A percentile compares a stretch with the other conserved stretches of the same genome.
Evolutionary conservation across 2,329 filamentous ascomycete species (phyloP).

Genomic region (Pestalotiopsis sp.): DNA sequence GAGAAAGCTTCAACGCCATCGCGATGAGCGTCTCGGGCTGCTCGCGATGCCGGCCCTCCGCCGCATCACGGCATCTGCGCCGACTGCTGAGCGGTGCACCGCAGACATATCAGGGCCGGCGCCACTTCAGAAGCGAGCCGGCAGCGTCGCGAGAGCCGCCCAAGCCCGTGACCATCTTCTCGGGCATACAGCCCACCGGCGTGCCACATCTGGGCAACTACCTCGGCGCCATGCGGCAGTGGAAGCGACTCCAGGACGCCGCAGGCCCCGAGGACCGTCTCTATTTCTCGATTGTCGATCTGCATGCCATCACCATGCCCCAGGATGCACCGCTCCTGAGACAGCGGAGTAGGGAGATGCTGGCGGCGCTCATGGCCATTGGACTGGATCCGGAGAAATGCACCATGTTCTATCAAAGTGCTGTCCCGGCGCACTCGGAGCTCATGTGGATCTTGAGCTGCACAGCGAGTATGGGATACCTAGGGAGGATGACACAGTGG

Average conservation of each 20-base stretch:
- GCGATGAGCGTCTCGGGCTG: constrained; percentile 21
- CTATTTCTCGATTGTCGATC: constrained; percentile 85
- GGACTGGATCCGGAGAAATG: constrained; percentile 78
- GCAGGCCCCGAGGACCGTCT: constrained; percentile 59
- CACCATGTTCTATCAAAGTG: constrained; percentile 80
- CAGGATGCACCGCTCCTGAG: constrained; percentile 64
- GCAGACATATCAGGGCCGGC: not conserved
- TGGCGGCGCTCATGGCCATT: constrained; percentile 80
- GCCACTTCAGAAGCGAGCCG: not conserved
- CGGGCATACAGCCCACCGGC: constrained; percentile 94
- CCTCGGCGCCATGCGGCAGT: constrained; percentile 82
- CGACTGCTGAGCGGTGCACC: not conserved
- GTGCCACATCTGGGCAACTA: constrained; percentile 96
- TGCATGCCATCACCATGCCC: constrained; percentile 86
- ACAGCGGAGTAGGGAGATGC: constrained; percentile 67
- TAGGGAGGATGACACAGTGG: constrained; percentile 99
- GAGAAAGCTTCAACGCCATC: not conserved
- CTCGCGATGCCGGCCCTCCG: constrained; percentile 20
- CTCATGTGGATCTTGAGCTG: constrained; percentile 98
- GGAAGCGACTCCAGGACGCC: constrained; percentile 76
- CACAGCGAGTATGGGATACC: constrained; percentile 85
- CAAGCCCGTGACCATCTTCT: constrained; percentile 66
- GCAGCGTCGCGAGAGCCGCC: not conserved
- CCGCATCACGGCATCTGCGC: constrained; percentile 12
- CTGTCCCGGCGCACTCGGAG: constrained; percentile 77